Evolutionary conservation across 257 asterid species (phyloP), one percentile per base, ranked within the genome.

Genomic region (Ophiorrhiza pumila): DNA sequence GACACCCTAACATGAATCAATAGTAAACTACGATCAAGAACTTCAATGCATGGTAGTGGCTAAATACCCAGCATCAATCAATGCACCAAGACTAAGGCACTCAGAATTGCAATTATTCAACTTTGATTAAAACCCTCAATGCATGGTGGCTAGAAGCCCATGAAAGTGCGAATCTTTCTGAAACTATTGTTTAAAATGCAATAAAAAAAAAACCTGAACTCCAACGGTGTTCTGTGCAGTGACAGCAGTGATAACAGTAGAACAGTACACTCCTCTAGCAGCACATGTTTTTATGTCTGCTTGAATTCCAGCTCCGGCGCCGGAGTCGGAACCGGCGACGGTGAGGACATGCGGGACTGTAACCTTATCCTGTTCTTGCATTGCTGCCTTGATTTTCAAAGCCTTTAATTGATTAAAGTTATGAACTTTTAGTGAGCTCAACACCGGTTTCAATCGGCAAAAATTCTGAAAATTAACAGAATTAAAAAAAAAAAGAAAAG

Each of bases 251-350:
- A 94, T 83, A 13, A 94, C 96, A 13, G 97, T 89, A 77, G 98
- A 91, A 72, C 97, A 94, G 75, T 87, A 94, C 22, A 87, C 97
- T 34, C 96, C 96, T 49, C 96, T 83, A 6, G 95, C 89, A 18
- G 97, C 89, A 79, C 98, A 94, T 31, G 98, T 83, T 80, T 94
- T 94, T 68, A 94, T 72, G 83, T 94, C 98, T 23, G 98, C 97
- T 83, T 93, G 98, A 67, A 94, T 91, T 23, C 97, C 97, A 7
- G 98, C 98, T 32, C 98, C 97, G 73, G 90, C 88, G 45, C 97
- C 91, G 63, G 98, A 91, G 76, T 94, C 98, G 62, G 98, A 94
- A 29, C 98, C 98, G 35, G 98, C 96, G n/a, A 91, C 89, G 5
- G 95, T 86, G 57, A 94, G 85, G 17, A 91, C 98, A 75, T 91